Base-by-base conservation (phyloP, 2,329 filamentous ascomycete genomes). In the Orbilia quercus region DNA sequence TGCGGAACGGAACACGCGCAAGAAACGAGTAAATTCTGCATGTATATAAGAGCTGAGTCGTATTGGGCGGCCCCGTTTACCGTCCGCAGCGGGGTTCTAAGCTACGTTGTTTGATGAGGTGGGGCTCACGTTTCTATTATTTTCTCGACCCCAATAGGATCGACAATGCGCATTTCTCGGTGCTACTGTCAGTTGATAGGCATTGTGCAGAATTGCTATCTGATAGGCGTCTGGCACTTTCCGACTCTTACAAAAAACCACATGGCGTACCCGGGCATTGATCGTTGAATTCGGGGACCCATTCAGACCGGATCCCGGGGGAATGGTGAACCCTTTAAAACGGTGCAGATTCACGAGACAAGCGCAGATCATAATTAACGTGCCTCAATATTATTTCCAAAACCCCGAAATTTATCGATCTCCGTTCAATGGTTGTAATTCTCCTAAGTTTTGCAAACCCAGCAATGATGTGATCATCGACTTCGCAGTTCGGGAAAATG, bases 341-440 rank as follows among this genome's bases (percentile, higher is more conserved):
- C 48, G 34, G 36, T 36, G 23, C 31, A 25, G 31, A 54, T 47
- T 11, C n/a, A n/a, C n/a, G n/a, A n/a, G n/a, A n/a, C n/a, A n/a
- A n/a, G n/a, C n/a, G n/a, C n/a, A n/a, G n/a, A n/a, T n/a, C n/a
- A n/a, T n/a, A n/a, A n/a, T 18, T 54, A 36, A 22, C 38, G 7
- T 36, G 16, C 42, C 45, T 53, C 16, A 55, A 16, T 31, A 18
- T 4, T 38, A n/a, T n/a, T 9, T 38, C 14, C 22, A 40, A 51
- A 28, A 65, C 23, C 42, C 42, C 50, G 60, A 65, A 57, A 65
- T 65, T 48, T 23, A 18, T 20, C 38, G 38, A 57, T 3, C 12
- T 40, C 36, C 28, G 25, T 28, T 50, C 42, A 48, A 1, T 40
- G 38, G 25, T 48, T 47, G 48, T 38, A 55, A 65, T 66, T 66